Base-by-base conservation (phyloP, 2,329 filamentous ascomycete genomes). In the Xylariaceae sp. region DNA sequence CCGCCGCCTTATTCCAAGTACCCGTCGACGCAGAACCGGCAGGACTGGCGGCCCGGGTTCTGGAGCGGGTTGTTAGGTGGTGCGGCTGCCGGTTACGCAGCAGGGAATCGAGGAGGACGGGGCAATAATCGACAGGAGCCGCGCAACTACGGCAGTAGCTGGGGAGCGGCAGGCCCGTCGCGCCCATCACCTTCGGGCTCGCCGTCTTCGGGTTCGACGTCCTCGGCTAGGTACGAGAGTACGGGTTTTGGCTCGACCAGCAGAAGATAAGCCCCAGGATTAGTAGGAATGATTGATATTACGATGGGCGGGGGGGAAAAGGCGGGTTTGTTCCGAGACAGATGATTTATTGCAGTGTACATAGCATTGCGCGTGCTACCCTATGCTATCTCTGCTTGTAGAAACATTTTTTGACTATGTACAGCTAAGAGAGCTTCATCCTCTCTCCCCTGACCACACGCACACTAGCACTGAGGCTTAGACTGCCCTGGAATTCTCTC, bases 191-290 rank as follows among this genome's bases (percentile, higher is more conserved):
- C 64, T 51, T 68, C 68, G 26, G 64, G 62, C n/a, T 64, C 71
- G 9, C 76, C 77, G 0, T 69, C 71, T 16, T 74, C 73, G 2
- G 66, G 65, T 23, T 73, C 74, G 12, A 74, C 73, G 42, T 80
- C 78, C 7, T 75, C 77, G 7, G 76, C 79, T 14, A 81, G 83
- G 50, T 80, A 88, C 65, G 82, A 88, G 64, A 89, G 86, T 65
- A 91, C 88, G 0, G 89, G 89, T 0, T 91, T 90, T 67, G 89
- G 89, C 7, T 88, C 85, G 7, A 91, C 89, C 0, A 83, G 77
- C 55, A 78, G 86, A 54, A 79, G 85, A 64, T 87, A 69, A 55
- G 3, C 20, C 9, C n/a, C n/a, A n/a, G n/a, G 10, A 21, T 20
- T 29, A 59, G 21, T 3, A 40, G n/a, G n/a, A n/a, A n/a, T n/a